These are phyloP conservation scores for Penicillium mononematosum DNA, from an alignment of 495 filamentous ascomycete species.

Conservation along the genomic window DNA sequence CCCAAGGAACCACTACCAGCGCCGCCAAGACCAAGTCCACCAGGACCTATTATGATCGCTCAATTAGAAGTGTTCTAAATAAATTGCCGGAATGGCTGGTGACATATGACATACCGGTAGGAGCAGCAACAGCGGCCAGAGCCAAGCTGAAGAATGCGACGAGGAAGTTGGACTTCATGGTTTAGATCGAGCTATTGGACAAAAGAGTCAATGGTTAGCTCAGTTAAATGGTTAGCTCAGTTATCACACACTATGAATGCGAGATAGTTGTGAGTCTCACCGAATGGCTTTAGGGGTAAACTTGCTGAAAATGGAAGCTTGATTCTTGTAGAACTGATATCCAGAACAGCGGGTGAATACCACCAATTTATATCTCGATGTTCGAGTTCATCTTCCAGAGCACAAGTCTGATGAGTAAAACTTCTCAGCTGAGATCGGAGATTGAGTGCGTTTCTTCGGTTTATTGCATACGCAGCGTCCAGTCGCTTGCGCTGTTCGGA, in stretches of 20 bases:
- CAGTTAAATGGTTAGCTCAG: neutral
- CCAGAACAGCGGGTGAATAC: neutral
- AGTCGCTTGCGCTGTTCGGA: neutral
- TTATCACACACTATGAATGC: too few species aligned
- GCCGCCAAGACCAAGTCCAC: neutral
- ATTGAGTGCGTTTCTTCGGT: neutral
- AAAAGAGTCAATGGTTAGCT: neutral
- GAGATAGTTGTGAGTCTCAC: neutral
- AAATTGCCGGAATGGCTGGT: neutral
- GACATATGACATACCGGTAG: neutral
- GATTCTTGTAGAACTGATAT: neutral
- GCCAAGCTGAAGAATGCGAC: slow-evolving; percentile 4
- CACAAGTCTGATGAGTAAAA: neutral
- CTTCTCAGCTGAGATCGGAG: neutral
- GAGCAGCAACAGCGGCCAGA: slow-evolving; percentile 3
- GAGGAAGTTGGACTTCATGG: slow-evolving; percentile 8
- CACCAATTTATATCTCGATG: neutral
- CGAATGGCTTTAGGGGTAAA: neutral
- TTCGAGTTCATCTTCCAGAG: neutral
- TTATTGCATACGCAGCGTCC: neutral
- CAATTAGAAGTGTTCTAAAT: neutral
- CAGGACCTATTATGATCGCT: neutral
- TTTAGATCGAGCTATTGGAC: neutral
- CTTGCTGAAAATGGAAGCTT: neutral
- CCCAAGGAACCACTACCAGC: neutral